phyloP scores from a whole-genome alignment of 441 rosid species.

The Adansonia rubrostipa region DNA sequence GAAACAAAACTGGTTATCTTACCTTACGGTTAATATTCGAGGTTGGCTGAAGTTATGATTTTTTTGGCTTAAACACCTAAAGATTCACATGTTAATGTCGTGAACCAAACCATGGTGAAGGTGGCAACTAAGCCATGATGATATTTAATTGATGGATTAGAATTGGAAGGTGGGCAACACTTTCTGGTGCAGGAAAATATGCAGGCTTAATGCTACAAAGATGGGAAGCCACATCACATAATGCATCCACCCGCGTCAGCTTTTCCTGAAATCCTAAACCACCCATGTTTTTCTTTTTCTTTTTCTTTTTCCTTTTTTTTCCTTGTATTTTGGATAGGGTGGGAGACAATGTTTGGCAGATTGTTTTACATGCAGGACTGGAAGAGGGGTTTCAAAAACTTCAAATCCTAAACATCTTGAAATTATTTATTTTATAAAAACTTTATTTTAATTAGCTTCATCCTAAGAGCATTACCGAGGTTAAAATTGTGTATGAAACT shows the following conservation, averaged over 20 bases:
- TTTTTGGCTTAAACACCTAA: not conserved
- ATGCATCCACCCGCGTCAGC: slow-evolving; percentile 30
- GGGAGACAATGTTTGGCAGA: not conserved
- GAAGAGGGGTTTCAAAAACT: not conserved
- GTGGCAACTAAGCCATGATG: slow-evolving; percentile 30
- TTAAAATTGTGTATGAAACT: not conserved
- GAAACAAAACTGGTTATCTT: not conserved
- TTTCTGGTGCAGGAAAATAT: slow-evolving; percentile 29
- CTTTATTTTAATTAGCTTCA: too few relatives aligned
- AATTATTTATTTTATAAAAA: too few relatives aligned
- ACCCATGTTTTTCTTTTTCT: not conserved
- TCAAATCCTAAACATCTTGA: too few relatives aligned
- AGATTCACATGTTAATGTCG: slow-evolving; percentile 34
- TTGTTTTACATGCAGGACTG: not conserved
- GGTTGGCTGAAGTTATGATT: not conserved
- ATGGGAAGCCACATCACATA: slow-evolving; percentile 45
- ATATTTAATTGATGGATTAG: slow-evolving; percentile 14
- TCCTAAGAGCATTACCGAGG: too few relatives aligned
- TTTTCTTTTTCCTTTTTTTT: too few relatives aligned
- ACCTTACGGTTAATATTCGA: not conserved
- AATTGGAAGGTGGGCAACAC: slow-evolving; percentile 28
- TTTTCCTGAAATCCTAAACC: slow-evolving; percentile 15
- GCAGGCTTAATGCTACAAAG: slow-evolving; percentile 28
- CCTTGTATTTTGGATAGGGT: not conserved
- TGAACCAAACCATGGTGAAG: slow-evolving; percentile 31